These are phyloP conservation scores for Peribolospora baueri DNA, from an alignment of 768 basidiomycete species.

Conservation along the genomic window DNA sequence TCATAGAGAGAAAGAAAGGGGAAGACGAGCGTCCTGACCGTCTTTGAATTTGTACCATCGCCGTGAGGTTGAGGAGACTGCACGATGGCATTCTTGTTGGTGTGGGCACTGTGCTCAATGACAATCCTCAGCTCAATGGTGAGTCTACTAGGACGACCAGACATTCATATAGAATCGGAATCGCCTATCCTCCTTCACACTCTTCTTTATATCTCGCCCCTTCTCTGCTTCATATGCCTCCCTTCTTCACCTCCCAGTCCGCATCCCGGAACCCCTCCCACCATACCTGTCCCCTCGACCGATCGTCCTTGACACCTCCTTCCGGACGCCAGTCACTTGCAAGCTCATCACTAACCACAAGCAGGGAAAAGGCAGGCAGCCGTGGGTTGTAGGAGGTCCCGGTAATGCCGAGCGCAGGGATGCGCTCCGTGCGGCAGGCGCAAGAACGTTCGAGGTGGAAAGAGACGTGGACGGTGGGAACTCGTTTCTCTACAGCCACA, in stretches of 20 bases:
- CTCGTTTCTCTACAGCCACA: background rate
- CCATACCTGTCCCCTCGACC: conserved; percentile 37
- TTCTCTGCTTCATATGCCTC: background rate
- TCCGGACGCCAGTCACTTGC: conserved; percentile 41
- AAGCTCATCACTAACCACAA: conserved; percentile 45
- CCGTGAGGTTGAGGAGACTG: conserved; percentile 55
- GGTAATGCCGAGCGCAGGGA: conserved; percentile 18
- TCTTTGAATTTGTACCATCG: background rate
- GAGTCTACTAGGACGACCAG: conserved; percentile 12
- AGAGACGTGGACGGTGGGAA: conserved; percentile 22
- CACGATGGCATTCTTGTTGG: conserved; percentile 86
- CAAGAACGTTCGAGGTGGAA: conserved; percentile 31
- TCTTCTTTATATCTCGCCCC: background rate
- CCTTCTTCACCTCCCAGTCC: conserved; percentile 11
- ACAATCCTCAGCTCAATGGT: conserved; percentile 90
- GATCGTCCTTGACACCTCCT: conserved; percentile 50
- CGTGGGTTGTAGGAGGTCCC: conserved; percentile 42
- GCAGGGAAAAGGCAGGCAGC: conserved; percentile 35
- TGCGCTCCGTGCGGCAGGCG: conserved; percentile 41
- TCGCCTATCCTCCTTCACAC: conserved; percentile 29
- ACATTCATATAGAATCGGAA: conserved; percentile 20
- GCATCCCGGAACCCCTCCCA: conserved; percentile 15
- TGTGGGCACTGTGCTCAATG: conserved; percentile 65
- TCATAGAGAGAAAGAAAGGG: background rate
- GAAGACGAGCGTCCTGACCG: too few species aligned